Percentiles rank a stretch among this genome's conserved stretches.
These are phyloP conservation scores for Monilinia aucupariae DNA, from an alignment of 2,329 filamentous ascomycete species.

Conservation along the genomic window DNA sequence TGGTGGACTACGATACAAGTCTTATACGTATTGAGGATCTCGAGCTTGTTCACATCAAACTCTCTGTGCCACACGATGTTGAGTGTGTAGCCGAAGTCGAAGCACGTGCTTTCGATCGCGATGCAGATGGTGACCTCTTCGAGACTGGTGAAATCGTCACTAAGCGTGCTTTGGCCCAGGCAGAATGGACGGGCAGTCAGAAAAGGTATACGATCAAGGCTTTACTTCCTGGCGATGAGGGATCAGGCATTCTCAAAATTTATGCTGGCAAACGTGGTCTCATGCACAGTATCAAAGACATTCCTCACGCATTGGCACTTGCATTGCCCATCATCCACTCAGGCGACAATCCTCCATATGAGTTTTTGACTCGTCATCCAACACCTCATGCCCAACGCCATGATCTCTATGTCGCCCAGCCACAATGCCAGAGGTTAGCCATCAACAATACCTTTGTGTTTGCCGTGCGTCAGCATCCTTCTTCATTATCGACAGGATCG, in stretches of 20 bases:
- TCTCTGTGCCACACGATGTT: conserved; percentile 82
- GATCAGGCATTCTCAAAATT: conserved; percentile 78
- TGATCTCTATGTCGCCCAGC: conserved; percentile 94
- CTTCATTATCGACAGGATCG: conserved; percentile 45
- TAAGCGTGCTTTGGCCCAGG: conserved; percentile 84
- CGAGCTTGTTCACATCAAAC: conserved; percentile 85
- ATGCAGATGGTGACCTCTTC: conserved; percentile 85
- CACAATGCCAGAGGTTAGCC: conserved; percentile 81
- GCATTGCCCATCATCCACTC: conserved; percentile 85
- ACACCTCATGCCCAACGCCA: conserved; percentile 97
- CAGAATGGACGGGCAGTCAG: conserved; percentile 79
- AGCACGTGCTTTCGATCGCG: conserved; percentile 70
- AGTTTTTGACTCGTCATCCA: conserved; percentile 87
- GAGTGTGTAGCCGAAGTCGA: conserved; percentile 91
- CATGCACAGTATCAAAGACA: conserved; percentile 97
- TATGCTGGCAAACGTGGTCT: conserved; percentile 92
- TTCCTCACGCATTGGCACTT: conserved; percentile 85
- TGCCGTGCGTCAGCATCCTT: conserved; percentile 86
- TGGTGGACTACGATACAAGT: conserved; percentile 88
- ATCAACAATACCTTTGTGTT: conserved; percentile 99
- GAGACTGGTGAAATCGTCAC: conserved; percentile 82
- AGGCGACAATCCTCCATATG: conserved; percentile 88
- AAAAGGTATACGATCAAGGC: conserved; percentile 95
- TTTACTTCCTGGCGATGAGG: conserved; percentile 84
- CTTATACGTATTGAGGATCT: conserved; percentile 80